Base-by-base conservation (phyloP, 2,329 filamentous ascomycete genomes). In the Rachicladosporium sp. region DNA sequence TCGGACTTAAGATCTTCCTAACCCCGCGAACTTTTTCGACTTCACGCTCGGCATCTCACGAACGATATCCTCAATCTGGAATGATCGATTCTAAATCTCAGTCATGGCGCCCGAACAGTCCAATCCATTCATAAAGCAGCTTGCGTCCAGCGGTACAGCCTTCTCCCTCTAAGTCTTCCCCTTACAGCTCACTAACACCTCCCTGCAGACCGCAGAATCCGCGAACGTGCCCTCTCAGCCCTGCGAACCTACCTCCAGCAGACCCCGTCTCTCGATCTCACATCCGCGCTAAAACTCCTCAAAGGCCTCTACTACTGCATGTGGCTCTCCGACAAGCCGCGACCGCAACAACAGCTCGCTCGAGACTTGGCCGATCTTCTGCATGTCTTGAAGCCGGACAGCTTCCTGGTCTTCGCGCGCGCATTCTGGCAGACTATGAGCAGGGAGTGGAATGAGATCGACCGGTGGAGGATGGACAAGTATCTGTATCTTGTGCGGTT, bases 291-390 rank as follows among this genome's bases (percentile, higher is more conserved):
- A 44, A 94, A 94, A 67, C 74, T 96, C 48, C 94, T 87, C 86
- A 93, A 93, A 58, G 89, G 87, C 4, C 74, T 96, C 12, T 95
- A 91, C 69, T 95, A 87, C 70, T 77, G 74, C 73, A 66, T 39
- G 66, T 95, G 86, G 81, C 91, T 94, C 79, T 86, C 81, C 61
- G 88, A 95, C 69, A 83, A 87, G 35, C 80, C 87, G 8, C 66
- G 79, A n/a, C 80, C 83, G 2, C 89, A 95, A 67, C 87, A 94
- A 68, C 74, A 74, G 33, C 80, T 96, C 34, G 82, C 83, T 50
- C 66, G 71, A 49, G 80, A 88, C 46, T 80, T 96, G 40, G 82
- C 87, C 33, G 73, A 65, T 1, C 75, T 95, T 36, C 60, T 82
- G 33, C 69, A 73, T 46, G 64, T 70, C 13, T 66, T 89, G 21